These are phyloP conservation scores for Simmondsia chinensis DNA, from an alignment of 148 eudicot species.

Conservation along the genomic window DNA sequence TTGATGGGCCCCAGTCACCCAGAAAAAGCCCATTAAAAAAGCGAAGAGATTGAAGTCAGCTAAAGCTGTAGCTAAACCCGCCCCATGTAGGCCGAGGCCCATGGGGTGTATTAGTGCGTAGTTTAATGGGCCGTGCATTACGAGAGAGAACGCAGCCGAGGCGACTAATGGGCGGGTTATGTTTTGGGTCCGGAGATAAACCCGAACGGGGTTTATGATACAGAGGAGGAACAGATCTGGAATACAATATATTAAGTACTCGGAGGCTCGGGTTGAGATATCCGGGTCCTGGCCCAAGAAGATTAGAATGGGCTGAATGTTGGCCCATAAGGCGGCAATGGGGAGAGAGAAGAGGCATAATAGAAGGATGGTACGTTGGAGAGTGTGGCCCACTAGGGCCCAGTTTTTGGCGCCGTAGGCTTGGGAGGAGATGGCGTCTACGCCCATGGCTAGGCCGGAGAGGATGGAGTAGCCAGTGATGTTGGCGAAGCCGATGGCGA, in stretches of 20 bases:
- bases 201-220: constrained; percentile 16
- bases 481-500: constrained; percentile 64
- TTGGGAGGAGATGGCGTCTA: constrained; percentile 75
- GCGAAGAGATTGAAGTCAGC: constrained; percentile 30
- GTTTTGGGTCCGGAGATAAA: constrained; percentile 30
- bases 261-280: constrained; percentile 19
- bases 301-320: constrained; percentile 21
- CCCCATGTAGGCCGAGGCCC: constrained; percentile 21
- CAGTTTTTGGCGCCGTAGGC: constrained; percentile 62
- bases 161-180: constrained; percentile 29
- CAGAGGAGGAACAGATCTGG: constrained; percentile 30
- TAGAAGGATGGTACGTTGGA: constrained; percentile 35
- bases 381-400: constrained; percentile 48
- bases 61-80: constrained; percentile 17
- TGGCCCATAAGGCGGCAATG: constrained; percentile 30
- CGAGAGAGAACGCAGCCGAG: constrained; percentile 16
- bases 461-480: constrained; percentile 67
- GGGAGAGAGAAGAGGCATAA: constrained; percentile 25
- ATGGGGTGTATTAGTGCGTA: constrained; percentile 16
- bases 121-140: constrained; percentile 28
- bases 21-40: constrained; percentile 18
- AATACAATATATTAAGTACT: constrained; percentile 23
- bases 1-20: constrained; percentile 20
- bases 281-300: constrained; percentile 25
- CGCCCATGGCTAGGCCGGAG: constrained; percentile 62